These are phyloP conservation scores for Talaromyces funiculosus DNA, from an alignment of 2,329 filamentous ascomycete genomes.

Conservation along the genomic window DNA sequence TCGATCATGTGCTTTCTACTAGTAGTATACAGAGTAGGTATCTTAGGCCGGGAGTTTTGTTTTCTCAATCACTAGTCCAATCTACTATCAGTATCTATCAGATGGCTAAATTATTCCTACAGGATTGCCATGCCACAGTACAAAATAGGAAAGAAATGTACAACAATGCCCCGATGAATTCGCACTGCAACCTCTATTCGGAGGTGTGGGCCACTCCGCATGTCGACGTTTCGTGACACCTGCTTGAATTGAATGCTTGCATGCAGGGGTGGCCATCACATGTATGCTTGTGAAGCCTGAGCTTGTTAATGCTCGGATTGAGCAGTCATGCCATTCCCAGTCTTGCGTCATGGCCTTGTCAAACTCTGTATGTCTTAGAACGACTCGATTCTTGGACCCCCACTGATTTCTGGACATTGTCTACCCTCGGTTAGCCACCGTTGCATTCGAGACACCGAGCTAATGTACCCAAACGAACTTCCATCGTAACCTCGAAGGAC, in stretches of 20 bases:
- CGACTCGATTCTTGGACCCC: neutral
- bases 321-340: too few relatives aligned
- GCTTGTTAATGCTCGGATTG: neutral
- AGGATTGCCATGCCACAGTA: neutral
- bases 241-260: neutral
- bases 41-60: too few relatives aligned
- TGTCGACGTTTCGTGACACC: neutral
- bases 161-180: too few relatives aligned
- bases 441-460: neutral
- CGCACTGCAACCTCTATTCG: neutral
- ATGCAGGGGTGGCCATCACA: neutral
- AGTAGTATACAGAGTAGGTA: too few relatives aligned
- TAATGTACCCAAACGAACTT: neutral
- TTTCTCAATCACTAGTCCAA: neutral
- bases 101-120: neutral
- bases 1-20: too few relatives aligned
- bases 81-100: neutral
- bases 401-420: neutral
- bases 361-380: neutral
- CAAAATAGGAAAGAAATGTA: neutral
- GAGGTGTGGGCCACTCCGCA: neutral
- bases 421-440: neutral
- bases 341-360: neutral
- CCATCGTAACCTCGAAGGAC: neutral
- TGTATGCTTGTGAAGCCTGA: neutral